phyloP scores from a whole-genome alignment of 2,329 filamentous ascomycete genomes.

The Paraphaeosphaeria minitans region DNA sequence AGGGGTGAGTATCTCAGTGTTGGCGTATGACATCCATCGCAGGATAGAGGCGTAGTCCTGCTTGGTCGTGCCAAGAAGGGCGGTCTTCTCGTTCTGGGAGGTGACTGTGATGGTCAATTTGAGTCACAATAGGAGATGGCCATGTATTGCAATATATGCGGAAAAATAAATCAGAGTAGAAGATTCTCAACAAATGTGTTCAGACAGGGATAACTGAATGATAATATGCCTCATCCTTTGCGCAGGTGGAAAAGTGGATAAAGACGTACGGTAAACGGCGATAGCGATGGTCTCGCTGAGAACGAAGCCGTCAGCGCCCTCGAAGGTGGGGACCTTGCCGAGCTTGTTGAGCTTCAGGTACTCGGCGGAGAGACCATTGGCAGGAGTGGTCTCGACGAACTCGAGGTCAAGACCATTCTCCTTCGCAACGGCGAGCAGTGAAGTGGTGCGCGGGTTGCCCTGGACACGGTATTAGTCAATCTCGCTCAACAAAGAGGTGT shows the following conservation, averaged over 20 bases:
- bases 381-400: slow-evolving; percentile 72
- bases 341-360: slow-evolving; percentile 87
- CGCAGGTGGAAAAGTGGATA: slow-evolving; percentile 32
- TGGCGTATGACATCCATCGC: slow-evolving; percentile 97
- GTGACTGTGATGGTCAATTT: slow-evolving; percentile 68
- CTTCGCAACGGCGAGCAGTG: slow-evolving; percentile 93
- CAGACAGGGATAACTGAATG: slow-evolving; percentile 79
- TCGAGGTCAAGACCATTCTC: slow-evolving; percentile 94
- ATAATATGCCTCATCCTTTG: slow-evolving; percentile 72
- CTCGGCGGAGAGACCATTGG: slow-evolving; percentile 69
- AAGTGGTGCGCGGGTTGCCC: slow-evolving; percentile 88
- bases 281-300: slow-evolving; percentile 93
- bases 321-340: slow-evolving; percentile 90
- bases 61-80: slow-evolving; percentile 99
- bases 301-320: slow-evolving; percentile 87
- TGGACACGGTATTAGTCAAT: slow-evolving; percentile 52
- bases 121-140: slow-evolving; percentile 33
- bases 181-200: slow-evolving; percentile 85
- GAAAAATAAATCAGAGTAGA: slow-evolving; percentile 76
- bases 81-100: slow-evolving; percentile 99
- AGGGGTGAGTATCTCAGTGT: slow-evolving; percentile 77
- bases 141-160: slow-evolving; percentile 42
- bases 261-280: slow-evolving; percentile 90
- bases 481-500: slow-evolving; percentile 5
- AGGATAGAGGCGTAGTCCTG: slow-evolving; percentile 99